Evolutionary conservation across 257 asterid species (phyloP), one percentile per base, ranked within the genome.

Genomic region (Gardenia jasminoides): DNA sequence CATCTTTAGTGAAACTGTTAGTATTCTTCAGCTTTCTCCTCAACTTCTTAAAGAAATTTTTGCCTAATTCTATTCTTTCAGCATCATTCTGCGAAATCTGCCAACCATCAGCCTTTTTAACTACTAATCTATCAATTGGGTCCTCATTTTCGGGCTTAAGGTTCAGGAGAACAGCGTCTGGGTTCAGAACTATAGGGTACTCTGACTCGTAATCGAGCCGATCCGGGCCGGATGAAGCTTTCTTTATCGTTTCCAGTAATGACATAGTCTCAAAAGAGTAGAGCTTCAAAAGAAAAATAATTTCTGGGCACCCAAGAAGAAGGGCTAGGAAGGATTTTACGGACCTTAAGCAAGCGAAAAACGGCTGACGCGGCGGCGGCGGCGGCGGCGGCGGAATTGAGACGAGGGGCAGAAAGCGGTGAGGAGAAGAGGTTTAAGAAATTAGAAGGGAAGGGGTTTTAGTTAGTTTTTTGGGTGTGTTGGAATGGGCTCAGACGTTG

Each of bases 201-300:
- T 76, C 81, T 31, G 80, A 76, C 41, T 82, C 89, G 28, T 80
- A 68, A 31, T 80, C 86, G 58, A 80, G 68, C 61, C 77, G 67
- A 52, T 74, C 75, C 16, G 83, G 69, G 43, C 61, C 76, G 31
- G 75, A 48, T 33, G 94, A 85, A 85, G 94, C 97, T 80, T 88
- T 91, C 2, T 93, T 84, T 62, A 94, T 90, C 28, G 82, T 79
- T 85, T 92, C 96, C 48, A 92, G 86, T 72, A 94, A 81, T 85
- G 97, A 80, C 96, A 94, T 92, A 77, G 30, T 71, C 8, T 56
- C 10, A 10, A 5, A 10, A 24, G 43, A 50, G 41, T 31, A 70
- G 26, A 65, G 59, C 28, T 76, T 46, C 16, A 67, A 41, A 30
- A 50, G 44, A 6, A 17, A 24, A 30, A 59, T 6, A 39, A 26